Evolutionary conservation across 148 eudicot species (phyloP).

Genomic region (Rhododendron molle): DNA sequence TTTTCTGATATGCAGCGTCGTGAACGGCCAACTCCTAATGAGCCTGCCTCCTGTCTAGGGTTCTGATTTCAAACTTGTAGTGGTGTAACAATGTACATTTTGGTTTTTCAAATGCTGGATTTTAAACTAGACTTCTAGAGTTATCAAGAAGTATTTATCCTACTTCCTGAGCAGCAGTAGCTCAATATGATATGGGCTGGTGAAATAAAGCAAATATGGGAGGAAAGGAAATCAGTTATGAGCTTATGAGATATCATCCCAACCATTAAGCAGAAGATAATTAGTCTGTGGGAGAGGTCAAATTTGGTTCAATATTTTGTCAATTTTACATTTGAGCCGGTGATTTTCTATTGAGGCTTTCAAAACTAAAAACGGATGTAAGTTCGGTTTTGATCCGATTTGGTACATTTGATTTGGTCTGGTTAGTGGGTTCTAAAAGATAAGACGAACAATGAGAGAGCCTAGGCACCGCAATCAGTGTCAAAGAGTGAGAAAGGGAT

Average conservation of each 20-base stretch:
- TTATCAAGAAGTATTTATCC: neutral
- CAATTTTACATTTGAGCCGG: no score
- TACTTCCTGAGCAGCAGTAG: neutral
- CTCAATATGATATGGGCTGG: neutral
- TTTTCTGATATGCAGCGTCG: conserved; percentile 33
- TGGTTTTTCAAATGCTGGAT: neutral
- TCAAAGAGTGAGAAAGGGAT: no score
- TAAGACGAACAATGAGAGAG: no score
- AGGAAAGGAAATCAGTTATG: neutral
- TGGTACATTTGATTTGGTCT: no score
- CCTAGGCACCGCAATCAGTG: no score
- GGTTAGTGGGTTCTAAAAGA: no score
- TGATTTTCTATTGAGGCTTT: no score
- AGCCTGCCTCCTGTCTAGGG: conserved; percentile 35
- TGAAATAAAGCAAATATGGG: neutral
- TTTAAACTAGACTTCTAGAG: neutral
- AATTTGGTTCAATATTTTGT: no score
- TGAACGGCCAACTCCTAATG: conserved; percentile 51
- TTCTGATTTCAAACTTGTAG: neutral
- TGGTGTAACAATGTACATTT: neutral
- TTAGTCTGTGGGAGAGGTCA: neutral
- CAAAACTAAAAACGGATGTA: no score
- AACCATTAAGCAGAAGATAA: no score
- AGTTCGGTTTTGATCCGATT: no score
- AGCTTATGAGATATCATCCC: neutral